phyloP scores from a whole-genome alignment of 176 grass and related monocot genomes.

The Oryza officinalis region DNA sequence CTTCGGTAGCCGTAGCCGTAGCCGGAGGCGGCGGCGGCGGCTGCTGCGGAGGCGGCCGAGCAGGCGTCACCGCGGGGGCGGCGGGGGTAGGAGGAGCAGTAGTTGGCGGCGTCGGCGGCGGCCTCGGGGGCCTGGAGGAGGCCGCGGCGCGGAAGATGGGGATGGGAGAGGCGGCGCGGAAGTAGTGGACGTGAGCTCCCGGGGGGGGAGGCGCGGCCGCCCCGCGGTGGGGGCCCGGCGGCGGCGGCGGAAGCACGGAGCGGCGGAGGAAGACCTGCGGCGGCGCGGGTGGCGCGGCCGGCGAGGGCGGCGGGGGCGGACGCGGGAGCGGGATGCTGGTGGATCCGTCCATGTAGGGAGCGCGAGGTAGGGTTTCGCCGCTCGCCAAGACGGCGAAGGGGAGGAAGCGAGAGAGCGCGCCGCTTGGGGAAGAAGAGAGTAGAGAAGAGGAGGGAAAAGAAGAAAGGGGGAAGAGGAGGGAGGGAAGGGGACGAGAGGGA shows the following conservation, averaged over 20 bases:
- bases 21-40: background rate
- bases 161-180: slow-evolving; percentile 33
- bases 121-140: slow-evolving; percentile 6
- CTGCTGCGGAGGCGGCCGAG: background rate
- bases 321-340: slow-evolving; percentile 27
- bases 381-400: background rate
- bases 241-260: slow-evolving; percentile 41
- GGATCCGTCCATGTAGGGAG: slow-evolving; percentile 43
- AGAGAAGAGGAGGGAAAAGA: background rate
- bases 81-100: background rate
- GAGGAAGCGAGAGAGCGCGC: background rate
- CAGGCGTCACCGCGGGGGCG: background rate
- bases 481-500: slow-evolving; percentile 42
- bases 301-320: background rate
- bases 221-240: slow-evolving; percentile 10
- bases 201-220: slow-evolving; percentile 13
- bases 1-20: background rate
- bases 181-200: slow-evolving; percentile 24
- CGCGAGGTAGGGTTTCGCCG: slow-evolving; percentile 19
- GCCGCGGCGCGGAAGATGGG: slow-evolving; percentile 38
- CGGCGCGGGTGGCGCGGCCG: slow-evolving; percentile 3
- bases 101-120: background rate
- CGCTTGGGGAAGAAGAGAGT: slow-evolving; percentile 24
- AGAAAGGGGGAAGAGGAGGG: slow-evolving; percentile 7
- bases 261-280: slow-evolving; percentile 50